Conservation (phyloP, 495 filamentous ascomycete genomes). For the Penicillium cataractarum region DNA sequence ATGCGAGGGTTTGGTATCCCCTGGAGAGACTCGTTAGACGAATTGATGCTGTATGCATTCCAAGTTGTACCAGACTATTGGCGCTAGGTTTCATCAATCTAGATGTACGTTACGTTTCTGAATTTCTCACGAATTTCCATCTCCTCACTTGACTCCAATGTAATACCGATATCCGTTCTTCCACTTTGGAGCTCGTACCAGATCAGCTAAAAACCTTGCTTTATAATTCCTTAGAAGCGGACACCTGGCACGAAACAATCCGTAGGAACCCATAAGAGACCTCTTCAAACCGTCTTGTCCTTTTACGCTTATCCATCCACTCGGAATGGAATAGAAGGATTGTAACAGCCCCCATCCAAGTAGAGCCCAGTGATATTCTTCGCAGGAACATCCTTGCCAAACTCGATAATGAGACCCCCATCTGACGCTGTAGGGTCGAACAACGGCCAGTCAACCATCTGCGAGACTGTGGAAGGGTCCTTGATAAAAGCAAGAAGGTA, state of each 20-base stretch:
- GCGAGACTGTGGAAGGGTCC: slow-evolving; percentile 12
- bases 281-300: neutral
- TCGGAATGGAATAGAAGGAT: slow-evolving; percentile 11
- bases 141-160: neutral
- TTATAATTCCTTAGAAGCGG: too few relatives aligned
- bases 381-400: slow-evolving; percentile 12
- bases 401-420: slow-evolving; percentile 12
- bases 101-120: neutral
- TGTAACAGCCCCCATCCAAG: slow-evolving; percentile 15
- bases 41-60: neutral
- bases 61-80: too few relatives aligned
- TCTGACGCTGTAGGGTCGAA: slow-evolving; percentile 5
- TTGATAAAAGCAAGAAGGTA: slow-evolving; percentile 29
- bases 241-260: too few relatives aligned
- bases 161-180: neutral
- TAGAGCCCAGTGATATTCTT: slow-evolving; percentile 6
- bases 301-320: neutral
- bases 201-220: too few relatives aligned
- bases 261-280: too few relatives aligned
- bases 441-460: slow-evolving; percentile 5
- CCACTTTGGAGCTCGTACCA: too few relatives aligned
- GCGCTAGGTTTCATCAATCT: neutral
- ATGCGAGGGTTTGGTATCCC: neutral
- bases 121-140: neutral
- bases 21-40: neutral